Evolutionary conservation across 768 basidiomycete species (phyloP).

Genomic region (Mycena amicta): DNA sequence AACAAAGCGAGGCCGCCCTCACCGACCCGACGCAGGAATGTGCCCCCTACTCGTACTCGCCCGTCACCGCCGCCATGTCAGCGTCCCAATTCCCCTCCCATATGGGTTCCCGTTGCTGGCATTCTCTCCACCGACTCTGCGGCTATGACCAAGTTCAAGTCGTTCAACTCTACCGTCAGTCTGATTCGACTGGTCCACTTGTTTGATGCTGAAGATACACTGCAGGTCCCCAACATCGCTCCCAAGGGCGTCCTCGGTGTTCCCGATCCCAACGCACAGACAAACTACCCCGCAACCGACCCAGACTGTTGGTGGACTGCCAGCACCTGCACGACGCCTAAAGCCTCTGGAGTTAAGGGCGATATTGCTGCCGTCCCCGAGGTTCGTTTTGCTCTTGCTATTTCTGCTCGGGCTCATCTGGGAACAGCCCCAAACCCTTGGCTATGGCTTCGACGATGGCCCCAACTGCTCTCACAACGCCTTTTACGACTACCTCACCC

Average conservation of each 20-base stretch:
- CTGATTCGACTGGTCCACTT: no score
- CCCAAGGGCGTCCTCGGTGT: conserved; percentile 33
- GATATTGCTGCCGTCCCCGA: conserved; percentile 54
- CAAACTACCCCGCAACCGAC: conserved; percentile 38
- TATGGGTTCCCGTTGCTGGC: conserved; percentile 43
- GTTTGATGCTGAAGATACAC: no score
- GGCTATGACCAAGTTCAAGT: conserved; percentile 46
- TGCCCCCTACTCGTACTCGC: conserved; percentile 43
- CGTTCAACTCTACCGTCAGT: conserved; percentile 43
- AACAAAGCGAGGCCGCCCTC: background rate
- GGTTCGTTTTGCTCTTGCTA: conserved; percentile 29
- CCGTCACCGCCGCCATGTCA: conserved; percentile 31
- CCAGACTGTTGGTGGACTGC: conserved; percentile 59
- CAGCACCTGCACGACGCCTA: conserved; percentile 49
- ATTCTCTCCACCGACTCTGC: conserved; percentile 46
- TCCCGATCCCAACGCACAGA: conserved; percentile 40
- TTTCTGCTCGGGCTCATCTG: background rate
- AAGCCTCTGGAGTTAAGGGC: conserved; percentile 41
- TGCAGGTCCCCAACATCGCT: conserved; percentile 53
- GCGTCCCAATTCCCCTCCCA: conserved; percentile 42
- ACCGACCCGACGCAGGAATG: conserved; percentile 44
- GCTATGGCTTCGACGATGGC: conserved; percentile 66
- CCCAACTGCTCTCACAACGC: conserved; percentile 68
- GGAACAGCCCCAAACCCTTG: conserved; percentile 52
- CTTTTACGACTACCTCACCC: conserved; percentile 57